Evolutionary conservation across 1,284 basidiomycete species (phyloP), one percentile per base, ranked within the genome.

Genomic region (Microbotryomycetes sp.): DNA sequence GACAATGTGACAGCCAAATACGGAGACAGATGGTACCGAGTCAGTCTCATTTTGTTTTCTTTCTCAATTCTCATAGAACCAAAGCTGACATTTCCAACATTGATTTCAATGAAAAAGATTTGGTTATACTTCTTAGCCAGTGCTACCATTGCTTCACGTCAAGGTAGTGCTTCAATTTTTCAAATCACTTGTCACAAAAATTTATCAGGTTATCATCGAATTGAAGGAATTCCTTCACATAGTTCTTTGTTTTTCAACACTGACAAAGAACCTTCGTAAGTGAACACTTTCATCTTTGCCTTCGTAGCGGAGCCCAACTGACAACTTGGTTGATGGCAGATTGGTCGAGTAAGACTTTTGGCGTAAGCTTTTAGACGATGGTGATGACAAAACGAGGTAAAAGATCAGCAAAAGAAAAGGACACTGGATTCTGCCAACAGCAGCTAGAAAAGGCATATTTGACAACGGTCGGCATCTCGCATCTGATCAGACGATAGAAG

Each of bases 131-230:
- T 73, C 61, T 65, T 72, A 56, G 59, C 57, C 58, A 65, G 74
- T 52, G 63, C 74, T 16, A 70, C 70, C 48, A 66, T 74, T 64
- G 51, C 62, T 7, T 66, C 73, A 62, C 85, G 90, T 50, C 88
- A 96, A 80, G 92, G 92, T 36, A 81, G 85, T 26, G 84, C 86
- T 9, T 89, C 89, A 0, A 86, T 94, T 49, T 96, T 93, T 87
- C 92, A 97, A 79, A 85, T 98, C 73, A 96, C 92, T 3, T 79
- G 93, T 68, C 92, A 97, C 81, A 97, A 98, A 81, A 97, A 97
- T 81, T 77, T 71, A n/a, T 64, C 64, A 59, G 19, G 30, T 29
- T 69, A 63, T 61, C 65, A 63, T 57, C 65, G 68, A 36, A 55
- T 69, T 58, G 68, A 55, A 28, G 50, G 48, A 16, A 42, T 61